Base-by-base conservation (phyloP, 176 grass and related monocot species). In the Alloteropsis semialata region DNA sequence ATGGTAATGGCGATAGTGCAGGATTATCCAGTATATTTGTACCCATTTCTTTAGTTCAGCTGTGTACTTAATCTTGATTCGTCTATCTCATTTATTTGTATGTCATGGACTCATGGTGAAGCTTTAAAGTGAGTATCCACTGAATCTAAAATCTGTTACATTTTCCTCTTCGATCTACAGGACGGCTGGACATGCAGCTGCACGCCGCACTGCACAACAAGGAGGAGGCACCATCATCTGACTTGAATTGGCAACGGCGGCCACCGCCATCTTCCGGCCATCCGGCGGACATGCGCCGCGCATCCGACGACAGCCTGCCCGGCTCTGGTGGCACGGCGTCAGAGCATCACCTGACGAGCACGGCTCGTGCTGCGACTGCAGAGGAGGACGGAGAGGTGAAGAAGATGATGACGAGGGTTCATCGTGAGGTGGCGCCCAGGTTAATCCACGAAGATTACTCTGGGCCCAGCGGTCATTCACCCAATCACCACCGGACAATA, bases 401-500 rank as follows among this genome's bases (percentile, higher is more conserved):
- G 58, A 49, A 3, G 53, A 71, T 10, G 53, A 71, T 10, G 68
- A 42, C 0, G 42, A 64, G 10, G 1, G 0, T 16, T 14, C 24
- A 11, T 14, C 62, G 27, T 37, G 50, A 13, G 1, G 17, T 69
- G n/a, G 32, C 41, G 10, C 53, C 32, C 16, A 82, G 41, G 42
- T 60, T 79, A 57, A 41, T 24, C 42, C 27, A 48, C 16, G 63
- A 82, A 39, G 79, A 87, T 8, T 87, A 87, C 63, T 28, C 54
- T 0, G 86, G 86, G 72, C 79, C 86, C 54, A 70, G 43, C 10
- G 86, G 86, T 21, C 86, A 88, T 71, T 63, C 86, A 34, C 72
- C 72, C 18, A 88, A 88, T 68, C 86, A 88, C 53, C 79, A 87
- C 54, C 42, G 86, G 36, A 53, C 79, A 25, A 83, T 30, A 8